These are phyloP conservation scores for Westerdykella ornata DNA, from an alignment of 2,329 filamentous ascomycete species.

Conservation along the genomic window DNA sequence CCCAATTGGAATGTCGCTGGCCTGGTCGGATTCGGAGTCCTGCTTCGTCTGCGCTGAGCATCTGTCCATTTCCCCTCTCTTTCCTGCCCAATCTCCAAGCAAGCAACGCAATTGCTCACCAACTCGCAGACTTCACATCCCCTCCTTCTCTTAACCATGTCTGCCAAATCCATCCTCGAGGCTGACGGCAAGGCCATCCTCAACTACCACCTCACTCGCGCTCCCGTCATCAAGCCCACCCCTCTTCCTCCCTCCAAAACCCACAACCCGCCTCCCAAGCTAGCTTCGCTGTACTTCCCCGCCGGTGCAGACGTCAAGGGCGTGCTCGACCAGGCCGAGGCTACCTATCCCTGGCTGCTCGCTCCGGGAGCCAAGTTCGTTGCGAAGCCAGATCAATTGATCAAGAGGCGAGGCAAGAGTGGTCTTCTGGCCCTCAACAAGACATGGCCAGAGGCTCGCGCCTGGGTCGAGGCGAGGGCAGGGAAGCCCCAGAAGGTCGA, in stretches of 20 bases:
- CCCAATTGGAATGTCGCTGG: background rate
- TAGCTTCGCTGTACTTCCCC: conserved; percentile 88
- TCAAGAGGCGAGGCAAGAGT: conserved; percentile 99
- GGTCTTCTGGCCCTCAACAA: conserved; percentile 95
- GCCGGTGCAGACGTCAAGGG: conserved; percentile 76
- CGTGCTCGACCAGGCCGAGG: conserved; percentile 90
- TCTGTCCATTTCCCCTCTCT: conserved; percentile 4
- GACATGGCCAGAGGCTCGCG: conserved; percentile 87
- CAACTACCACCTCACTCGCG: conserved; percentile 99
- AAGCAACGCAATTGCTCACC: conserved; percentile 18
- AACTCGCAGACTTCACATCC: conserved; percentile 3
- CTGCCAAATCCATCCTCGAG: conserved; percentile 95
- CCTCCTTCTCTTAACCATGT: conserved; percentile 53
- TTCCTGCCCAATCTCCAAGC: background rate
- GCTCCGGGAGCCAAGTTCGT: conserved; percentile 82
- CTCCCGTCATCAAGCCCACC: conserved; percentile 94
- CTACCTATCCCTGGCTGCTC: conserved; percentile 94
- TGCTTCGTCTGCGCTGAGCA: background rate
- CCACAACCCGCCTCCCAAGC: conserved; percentile 87
- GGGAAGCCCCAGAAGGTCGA: conserved; percentile 92
- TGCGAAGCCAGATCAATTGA: conserved; percentile 98
- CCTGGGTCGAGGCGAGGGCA: conserved; percentile 87
- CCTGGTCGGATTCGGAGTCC: background rate
- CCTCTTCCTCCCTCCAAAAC: conserved; percentile 75
- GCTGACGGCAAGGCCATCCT: conserved; percentile 99